Conservation (phyloP, 345 rosid genomes). For the Luvunga scandens region DNA sequence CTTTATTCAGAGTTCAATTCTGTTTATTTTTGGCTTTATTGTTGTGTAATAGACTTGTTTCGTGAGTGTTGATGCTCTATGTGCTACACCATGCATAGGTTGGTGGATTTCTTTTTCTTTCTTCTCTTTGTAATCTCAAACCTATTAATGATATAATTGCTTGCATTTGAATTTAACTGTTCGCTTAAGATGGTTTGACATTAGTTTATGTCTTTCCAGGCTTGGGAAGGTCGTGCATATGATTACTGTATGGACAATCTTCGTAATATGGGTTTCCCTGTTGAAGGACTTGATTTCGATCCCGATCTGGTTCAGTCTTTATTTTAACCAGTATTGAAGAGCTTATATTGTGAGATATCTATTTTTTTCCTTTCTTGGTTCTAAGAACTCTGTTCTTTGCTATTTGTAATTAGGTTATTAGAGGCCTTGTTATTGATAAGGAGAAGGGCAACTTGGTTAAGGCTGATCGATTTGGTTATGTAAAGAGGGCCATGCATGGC, state of each 20-base stretch:
- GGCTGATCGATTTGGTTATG: slow-evolving; percentile 95
- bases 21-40: background rate
- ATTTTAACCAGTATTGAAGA: slow-evolving; percentile 10
- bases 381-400: slow-evolving; percentile 1
- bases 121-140: background rate
- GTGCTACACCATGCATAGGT: background rate
- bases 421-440: slow-evolving; percentile 98
- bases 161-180: background rate
- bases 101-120: background rate
- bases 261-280: slow-evolving; percentile 79
- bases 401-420: slow-evolving; percentile 53
- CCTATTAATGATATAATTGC: background rate
- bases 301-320: slow-evolving; percentile 65
- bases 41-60: background rate
- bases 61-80: background rate
- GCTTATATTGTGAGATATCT: background rate
- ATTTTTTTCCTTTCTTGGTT: background rate
- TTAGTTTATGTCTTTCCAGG: slow-evolving; percentile 39
- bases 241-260: slow-evolving; percentile 95
- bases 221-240: slow-evolving; percentile 99
- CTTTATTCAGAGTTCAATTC: background rate
- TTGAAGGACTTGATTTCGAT: slow-evolving; percentile 86
- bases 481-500: slow-evolving; percentile 96
- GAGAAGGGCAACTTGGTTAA: slow-evolving; percentile 93
- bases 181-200: slow-evolving; percentile 10